A percentile compares a stretch with the other conserved stretches of the same genome.
These are phyloP conservation scores for Pinus albicaulis DNA, from an alignment of 75 land plant genomes.

Conservation along the genomic window DNA sequence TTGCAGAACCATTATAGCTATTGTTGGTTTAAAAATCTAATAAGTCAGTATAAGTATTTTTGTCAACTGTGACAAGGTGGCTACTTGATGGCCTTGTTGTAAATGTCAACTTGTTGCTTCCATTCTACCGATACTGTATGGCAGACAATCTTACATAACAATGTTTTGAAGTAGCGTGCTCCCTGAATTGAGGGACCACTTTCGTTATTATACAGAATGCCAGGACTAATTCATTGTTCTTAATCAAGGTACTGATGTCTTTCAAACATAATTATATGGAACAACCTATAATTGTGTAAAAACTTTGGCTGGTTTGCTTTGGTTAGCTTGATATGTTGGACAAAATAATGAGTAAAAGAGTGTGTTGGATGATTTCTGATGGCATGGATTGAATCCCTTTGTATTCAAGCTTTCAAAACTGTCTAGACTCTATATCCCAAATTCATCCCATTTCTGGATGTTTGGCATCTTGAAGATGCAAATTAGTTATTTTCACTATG, in stretches of 20 bases:
- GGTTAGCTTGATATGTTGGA: too few relatives aligned
- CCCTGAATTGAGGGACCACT: background rate
- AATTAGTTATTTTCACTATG: background rate
- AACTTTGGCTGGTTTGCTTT: too few relatives aligned
- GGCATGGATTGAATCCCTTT: background rate
- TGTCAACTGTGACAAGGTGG: too few relatives aligned
- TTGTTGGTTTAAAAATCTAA: too few relatives aligned
- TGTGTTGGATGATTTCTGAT: background rate
- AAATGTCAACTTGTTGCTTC: too few relatives aligned
- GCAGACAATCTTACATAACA: background rate
- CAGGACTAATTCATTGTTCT: background rate
- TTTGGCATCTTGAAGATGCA: slow-evolving; percentile 4
- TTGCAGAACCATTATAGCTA: too few relatives aligned
- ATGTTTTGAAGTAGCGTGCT: background rate
- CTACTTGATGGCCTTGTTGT: too few relatives aligned
- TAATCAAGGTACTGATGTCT: background rate
- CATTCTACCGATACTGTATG: too few relatives aligned
- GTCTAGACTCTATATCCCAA: too few relatives aligned
- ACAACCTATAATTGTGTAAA: background rate
- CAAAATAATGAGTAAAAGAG: too few relatives aligned
- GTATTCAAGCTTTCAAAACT: background rate
- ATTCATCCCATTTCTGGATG: background rate
- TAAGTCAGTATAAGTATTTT: too few relatives aligned
- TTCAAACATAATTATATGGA: background rate
- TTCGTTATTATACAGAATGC: too few relatives aligned